A percentile compares a stretch with the other conserved stretches of the same genome.
phyloP scores from a whole-genome alignment of 139 green algal genomes.

The Deuterostichococcus epilithicus region DNA sequence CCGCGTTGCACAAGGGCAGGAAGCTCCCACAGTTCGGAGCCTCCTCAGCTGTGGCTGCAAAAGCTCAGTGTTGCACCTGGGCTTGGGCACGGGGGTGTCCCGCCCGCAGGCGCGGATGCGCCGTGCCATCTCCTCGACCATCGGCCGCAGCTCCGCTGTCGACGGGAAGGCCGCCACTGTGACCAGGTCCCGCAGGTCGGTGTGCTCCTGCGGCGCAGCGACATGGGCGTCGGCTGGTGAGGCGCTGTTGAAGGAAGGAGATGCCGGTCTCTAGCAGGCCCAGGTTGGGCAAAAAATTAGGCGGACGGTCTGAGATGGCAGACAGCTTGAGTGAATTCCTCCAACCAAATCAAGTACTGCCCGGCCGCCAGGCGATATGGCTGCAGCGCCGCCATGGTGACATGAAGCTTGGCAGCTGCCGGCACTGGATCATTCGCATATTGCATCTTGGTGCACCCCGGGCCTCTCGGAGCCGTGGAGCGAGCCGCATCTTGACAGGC shows the following conservation, averaged over 20 bases:
- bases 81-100: slow-evolving; percentile 39
- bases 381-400: too few relatives aligned
- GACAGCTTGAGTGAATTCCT: too few relatives aligned
- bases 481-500: neutral
- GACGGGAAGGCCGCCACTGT: slow-evolving; percentile 30
- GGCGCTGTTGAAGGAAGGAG: neutral
- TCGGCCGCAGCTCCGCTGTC: slow-evolving; percentile 17
- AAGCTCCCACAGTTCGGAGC: too few relatives aligned
- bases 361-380: too few relatives aligned
- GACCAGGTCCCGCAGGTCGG: slow-evolving; percentile 76
- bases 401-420: too few relatives aligned
- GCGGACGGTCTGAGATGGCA: slow-evolving; percentile 1
- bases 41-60: too few relatives aligned
- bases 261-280: slow-evolving; percentile 9
- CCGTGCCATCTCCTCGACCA: slow-evolving; percentile 45
- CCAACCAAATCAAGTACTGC: too few relatives aligned
- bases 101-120: slow-evolving; percentile 47
- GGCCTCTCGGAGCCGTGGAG: neutral
- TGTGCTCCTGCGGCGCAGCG: slow-evolving; percentile 71
- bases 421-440: neutral
- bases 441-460: neutral
- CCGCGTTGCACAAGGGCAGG: too few relatives aligned
- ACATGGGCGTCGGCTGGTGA: slow-evolving; percentile 45
- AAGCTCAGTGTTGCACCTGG: slow-evolving; percentile 13
- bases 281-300: too few relatives aligned